A percentile compares a stretch with the other conserved stretches of the same genome.
phyloP scores from a whole-genome alignment of 2,329 filamentous ascomycete species.

The Fusarium xyrophilum region DNA sequence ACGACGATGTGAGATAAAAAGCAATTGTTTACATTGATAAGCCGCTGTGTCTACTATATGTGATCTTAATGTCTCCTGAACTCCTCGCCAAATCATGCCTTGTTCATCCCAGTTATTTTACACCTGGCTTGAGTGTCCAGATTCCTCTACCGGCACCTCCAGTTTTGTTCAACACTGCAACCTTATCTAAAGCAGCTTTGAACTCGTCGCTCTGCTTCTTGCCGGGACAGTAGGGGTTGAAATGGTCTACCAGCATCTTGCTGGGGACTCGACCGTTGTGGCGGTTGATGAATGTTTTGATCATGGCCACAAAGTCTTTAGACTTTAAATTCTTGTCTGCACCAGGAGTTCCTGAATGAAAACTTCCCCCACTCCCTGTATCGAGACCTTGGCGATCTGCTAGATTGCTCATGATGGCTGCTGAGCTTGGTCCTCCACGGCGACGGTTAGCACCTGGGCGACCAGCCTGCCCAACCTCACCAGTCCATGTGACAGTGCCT shows the following conservation, averaged over 20 bases:
- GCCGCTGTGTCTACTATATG: slow-evolving; percentile 2
- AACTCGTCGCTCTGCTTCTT: slow-evolving; percentile 79
- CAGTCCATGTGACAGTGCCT: slow-evolving; percentile 93
- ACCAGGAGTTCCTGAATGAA: slow-evolving; percentile 55
- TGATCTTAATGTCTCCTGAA: slow-evolving; percentile 16
- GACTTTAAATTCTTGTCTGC: slow-evolving; percentile 53
- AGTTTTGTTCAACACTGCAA: slow-evolving; percentile 73
- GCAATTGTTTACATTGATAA: not conserved
- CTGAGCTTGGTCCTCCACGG: slow-evolving; percentile 60
- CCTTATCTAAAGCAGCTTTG: slow-evolving; percentile 76
- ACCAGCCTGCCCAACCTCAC: slow-evolving; percentile 79
- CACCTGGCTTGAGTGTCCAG: slow-evolving; percentile 56
- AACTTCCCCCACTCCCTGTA: slow-evolving; percentile 52
- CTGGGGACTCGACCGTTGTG: slow-evolving; percentile 82
- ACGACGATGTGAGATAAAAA: slow-evolving; percentile 20
- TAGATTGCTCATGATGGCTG: slow-evolving; percentile 63
- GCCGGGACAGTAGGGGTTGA: slow-evolving; percentile 74
- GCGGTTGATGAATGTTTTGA: slow-evolving; percentile 77
- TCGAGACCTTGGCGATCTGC: slow-evolving; percentile 62
- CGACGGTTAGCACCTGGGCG: slow-evolving; percentile 65
- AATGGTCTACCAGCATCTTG: slow-evolving; percentile 88
- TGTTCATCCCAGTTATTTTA: slow-evolving; percentile 1
- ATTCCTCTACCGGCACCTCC: slow-evolving; percentile 61
- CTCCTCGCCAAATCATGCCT: slow-evolving; percentile 21
- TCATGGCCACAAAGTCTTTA: slow-evolving; percentile 73